Base-by-base conservation (phyloP, 345 rosid genomes). In the Schrenkiella parvula region DNA sequence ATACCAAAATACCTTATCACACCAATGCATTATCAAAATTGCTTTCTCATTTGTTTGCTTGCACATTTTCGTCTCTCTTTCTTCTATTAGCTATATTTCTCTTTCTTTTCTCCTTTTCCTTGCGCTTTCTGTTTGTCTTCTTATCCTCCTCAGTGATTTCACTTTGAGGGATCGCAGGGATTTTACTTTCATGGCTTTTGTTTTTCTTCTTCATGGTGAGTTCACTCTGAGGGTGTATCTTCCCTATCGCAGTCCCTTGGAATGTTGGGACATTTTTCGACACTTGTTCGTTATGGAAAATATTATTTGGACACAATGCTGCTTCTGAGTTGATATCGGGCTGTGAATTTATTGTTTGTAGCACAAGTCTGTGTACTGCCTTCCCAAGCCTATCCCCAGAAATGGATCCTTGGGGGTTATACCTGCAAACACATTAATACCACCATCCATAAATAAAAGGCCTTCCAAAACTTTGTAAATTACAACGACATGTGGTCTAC, bases 331-430 rank as follows among this genome's bases (percentile, higher is more conserved):
- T 29, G 10, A 63, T 63, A 50, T 75, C 81, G 28, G 38, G 66
- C 66, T 79, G 82, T 65, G 57, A 14, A 21, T 79, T 93, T 73
- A 91, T 82, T 68, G 90, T 88, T 68, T 87, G 85, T 57, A 74
- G 68, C 64, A 91, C 80, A 41, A 91, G 88, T 35, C 87, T 84
- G 70, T 86, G 90, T 2, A 97, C 86, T 71, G 84, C 93, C 25
- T 85, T 85, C 75, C 88, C 89, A 29, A 91, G 93, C 79, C 83
- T 86, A 52, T 47, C 79, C 17, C 93, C 87, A 46, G 89, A 81
- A 48, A 86, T 58, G 59, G 82, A 59, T 67, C 87, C 87, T 9
- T 79, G 79, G 12, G 81, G 92, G 66, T 88, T 88, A 62, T 63
- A 81, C 89, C 99, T 95, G 86, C 67, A 76, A 39, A 31, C n/a